Evolutionary conservation across 202 grass and related monocot genomes (phyloP).

Genomic region (Alloteropsis angusta): DNA sequence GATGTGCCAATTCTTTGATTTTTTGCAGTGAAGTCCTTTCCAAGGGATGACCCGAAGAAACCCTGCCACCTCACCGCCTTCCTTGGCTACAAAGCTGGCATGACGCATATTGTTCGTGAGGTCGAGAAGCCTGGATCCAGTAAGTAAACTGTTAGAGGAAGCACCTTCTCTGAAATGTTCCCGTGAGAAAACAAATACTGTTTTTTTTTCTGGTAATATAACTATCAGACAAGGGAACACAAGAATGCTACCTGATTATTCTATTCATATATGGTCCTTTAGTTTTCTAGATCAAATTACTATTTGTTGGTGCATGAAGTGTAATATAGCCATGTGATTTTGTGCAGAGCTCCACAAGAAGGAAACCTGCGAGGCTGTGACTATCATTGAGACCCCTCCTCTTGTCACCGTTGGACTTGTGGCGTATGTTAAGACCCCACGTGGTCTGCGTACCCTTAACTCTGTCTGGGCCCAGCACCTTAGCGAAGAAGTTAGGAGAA

Average conservation of each 20-base stretch:
- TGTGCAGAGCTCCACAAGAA: conserved; percentile 86
- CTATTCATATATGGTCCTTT: neutral
- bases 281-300: neutral
- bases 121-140: conserved; percentile 91
- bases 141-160: conserved; percentile 4
- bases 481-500: conserved; percentile 76
- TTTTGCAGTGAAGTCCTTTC: conserved; percentile 80
- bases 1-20: neutral
- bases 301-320: neutral
- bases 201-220: neutral
- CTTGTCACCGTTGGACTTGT: conserved; percentile 85
- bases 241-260: neutral
- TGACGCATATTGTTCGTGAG: conserved; percentile 86
- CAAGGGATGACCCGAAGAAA: conserved; percentile 55
- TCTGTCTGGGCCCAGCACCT: conserved; percentile 95
- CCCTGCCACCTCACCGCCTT: conserved; percentile 60
- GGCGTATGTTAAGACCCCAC: conserved; percentile 81
- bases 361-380: conserved; percentile 93
- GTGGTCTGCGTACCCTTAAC: conserved; percentile 74
- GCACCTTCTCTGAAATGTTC: too few species aligned
- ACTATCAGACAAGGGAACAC: neutral
- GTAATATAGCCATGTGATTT: neutral
- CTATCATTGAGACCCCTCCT: conserved; percentile 75
- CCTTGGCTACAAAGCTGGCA: conserved; percentile 84
- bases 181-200: neutral